Conservation (phyloP, 2,329 filamentous ascomycete genomes). For the Xylariaceae sp. region DNA sequence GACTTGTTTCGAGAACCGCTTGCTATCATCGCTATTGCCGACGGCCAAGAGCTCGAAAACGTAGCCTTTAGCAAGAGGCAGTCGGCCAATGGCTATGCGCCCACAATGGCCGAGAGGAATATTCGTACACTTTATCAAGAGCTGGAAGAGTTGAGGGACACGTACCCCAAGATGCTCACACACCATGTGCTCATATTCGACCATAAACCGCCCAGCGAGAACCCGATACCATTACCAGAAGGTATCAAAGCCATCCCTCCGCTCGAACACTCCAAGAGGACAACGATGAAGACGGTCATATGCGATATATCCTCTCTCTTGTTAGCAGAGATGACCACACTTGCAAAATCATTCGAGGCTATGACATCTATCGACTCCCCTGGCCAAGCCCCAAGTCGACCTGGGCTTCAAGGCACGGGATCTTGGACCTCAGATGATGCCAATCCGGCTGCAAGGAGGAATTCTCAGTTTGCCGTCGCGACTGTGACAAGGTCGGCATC, state of each 20-base stretch:
- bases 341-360: constrained; percentile 75
- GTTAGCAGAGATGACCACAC: constrained; percentile 76
- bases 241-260: constrained; percentile 76
- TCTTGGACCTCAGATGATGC: constrained; percentile 52
- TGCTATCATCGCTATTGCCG: constrained; percentile 82
- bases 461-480: constrained; percentile 61
- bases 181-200: constrained; percentile 85
- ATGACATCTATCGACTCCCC: constrained; percentile 81
- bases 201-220: constrained; percentile 58
- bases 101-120: constrained; percentile 62
- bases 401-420: constrained; percentile 49
- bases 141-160: constrained; percentile 73
- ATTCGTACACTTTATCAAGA: constrained; percentile 68
- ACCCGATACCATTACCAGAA: constrained; percentile 64
- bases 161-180: constrained; percentile 76
- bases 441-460: constrained; percentile 54
- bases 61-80: constrained; percentile 60
- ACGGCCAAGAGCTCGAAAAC: constrained; percentile 73
- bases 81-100: constrained; percentile 58
- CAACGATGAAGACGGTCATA: constrained; percentile 82
- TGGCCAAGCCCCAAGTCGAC: constrained; percentile 54
- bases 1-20: constrained; percentile 88
- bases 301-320: constrained; percentile 78
- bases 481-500: constrained; percentile 60
- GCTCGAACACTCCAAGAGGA: constrained; percentile 70